Conservation (phyloP, 2,329 filamentous ascomycete genomes). For the Geoglossum cookeanum region DNA sequence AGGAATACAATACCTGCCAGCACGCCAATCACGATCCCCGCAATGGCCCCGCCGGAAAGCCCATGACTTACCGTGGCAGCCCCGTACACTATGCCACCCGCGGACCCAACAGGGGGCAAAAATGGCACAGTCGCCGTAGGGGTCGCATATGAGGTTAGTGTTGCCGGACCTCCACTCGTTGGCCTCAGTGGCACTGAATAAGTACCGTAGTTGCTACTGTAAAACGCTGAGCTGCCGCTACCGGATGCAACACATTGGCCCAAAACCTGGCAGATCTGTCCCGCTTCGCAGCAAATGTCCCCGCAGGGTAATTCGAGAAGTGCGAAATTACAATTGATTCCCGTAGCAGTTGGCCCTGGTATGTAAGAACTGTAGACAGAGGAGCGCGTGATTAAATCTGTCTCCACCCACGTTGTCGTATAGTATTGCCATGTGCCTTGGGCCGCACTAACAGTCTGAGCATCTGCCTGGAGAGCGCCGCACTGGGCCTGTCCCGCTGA, state of each 20-base stretch:
- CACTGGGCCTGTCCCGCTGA: constrained; percentile 29
- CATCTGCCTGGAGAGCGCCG: constrained; percentile 12
- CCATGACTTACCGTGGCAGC: constrained; percentile 11
- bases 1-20: constrained; percentile 26
- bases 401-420: constrained; percentile 38
- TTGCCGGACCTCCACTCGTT: constrained; percentile 24
- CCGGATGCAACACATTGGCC: constrained; percentile 11
- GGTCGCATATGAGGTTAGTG: constrained; percentile 23
- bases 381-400: constrained; percentile 32
- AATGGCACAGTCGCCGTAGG: constrained; percentile 25
- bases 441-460: constrained; percentile 11
- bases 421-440: constrained; percentile 34
- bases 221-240: constrained; percentile 5
- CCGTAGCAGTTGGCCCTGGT: constrained; percentile 14
- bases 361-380: constrained; percentile 31
- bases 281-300: constrained; percentile 24
- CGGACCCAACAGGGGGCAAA: constrained; percentile 23
- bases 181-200: constrained; percentile 23
- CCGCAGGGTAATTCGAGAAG: constrained; percentile 26
- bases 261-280: constrained; percentile 23
- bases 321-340: constrained; percentile 26
- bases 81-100: constrained; percentile 8
- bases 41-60: constrained; percentile 30
- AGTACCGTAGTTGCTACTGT: constrained; percentile 21
- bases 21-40: constrained; percentile 30